A percentile compares a stretch with the other conserved stretches of the same genome.
These are phyloP conservation scores for Pavlovales sp. DNA, from an alignment of 208 protist genomes.

Conservation along the genomic window DNA sequence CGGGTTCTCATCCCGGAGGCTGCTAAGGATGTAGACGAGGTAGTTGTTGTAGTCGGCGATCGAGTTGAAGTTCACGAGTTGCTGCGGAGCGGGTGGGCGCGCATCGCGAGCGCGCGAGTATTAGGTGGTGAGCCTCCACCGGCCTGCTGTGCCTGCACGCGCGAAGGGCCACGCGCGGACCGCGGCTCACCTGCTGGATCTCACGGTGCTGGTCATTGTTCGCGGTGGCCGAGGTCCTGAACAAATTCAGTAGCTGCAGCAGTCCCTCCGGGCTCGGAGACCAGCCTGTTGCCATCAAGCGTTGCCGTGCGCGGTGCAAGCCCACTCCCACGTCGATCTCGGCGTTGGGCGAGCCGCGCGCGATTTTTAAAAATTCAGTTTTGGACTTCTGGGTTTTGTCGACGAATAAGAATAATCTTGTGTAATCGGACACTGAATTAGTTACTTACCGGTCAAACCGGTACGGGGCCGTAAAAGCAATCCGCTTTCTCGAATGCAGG, in stretches of 20 bases:
- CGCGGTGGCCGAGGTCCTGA: neutral
- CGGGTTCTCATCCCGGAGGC: conserved; percentile 20
- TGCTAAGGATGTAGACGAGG: conserved; percentile 52
- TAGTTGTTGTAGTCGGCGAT: conserved; percentile 62
- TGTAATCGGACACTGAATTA: no score
- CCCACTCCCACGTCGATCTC: no score
- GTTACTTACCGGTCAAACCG: no score
- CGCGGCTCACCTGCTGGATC: conserved; percentile 13
- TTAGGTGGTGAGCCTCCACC: no score
- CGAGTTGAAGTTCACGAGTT: conserved; percentile 53
- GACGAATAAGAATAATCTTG: no score
- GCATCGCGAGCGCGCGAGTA: neutral
- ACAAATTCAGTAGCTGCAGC: neutral
- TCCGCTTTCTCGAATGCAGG: no score
- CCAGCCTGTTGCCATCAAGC: neutral
- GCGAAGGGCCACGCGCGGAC: neutral
- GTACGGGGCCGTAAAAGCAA: no score
- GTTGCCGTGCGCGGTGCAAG: no score
- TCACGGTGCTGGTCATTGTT: conserved; percentile 3
- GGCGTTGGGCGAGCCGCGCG: no score
- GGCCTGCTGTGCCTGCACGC: neutral
- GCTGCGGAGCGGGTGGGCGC: conserved; percentile 31
- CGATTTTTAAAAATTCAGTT: no score
- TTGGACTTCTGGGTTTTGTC: no score
- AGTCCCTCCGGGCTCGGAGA: neutral